Evolutionary conservation across 768 basidiomycete species (phyloP), one percentile per base, ranked within the genome.

Genomic region (Lyophyllum atratum): DNA sequence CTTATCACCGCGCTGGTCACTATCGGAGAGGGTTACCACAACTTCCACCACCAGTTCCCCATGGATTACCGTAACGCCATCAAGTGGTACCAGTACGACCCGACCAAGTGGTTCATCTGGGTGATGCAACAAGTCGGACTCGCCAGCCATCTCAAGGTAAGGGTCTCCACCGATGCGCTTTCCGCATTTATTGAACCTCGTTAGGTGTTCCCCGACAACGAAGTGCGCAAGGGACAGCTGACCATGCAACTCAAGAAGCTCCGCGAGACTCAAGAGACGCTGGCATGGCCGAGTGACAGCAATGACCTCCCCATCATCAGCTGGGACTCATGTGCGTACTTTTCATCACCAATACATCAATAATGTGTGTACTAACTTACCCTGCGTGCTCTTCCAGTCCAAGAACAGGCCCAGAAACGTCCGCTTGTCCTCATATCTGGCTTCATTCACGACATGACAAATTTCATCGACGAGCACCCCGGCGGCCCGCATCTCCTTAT

Each of bases 11-110:
- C 95, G 2, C 77, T 97, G 28, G 88, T 86, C 59, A 97, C 95
- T 34, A 87, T 95, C 66, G 95, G 95, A 52, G 95, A 98, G 73
- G 95, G 95, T 15, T 98, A 98, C 78, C 95, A 98, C 80, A 98
- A 98, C 74, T 96, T 96, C 85, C 95, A 98, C 76, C 95, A 98
- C 59, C 80, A 87, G 68, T 96, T 96, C 84, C 95, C 95, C 7
- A 93, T 93, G 91, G 95, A 98, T 72, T 98, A 95, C 78, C 85
- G 95, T 24, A 96, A 96, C 67, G 95, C 95, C 55, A 93, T 96
- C 80, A 93, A 81, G 72, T 93, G 92, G 92, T 92, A 90, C 72
- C 92, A 94, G 68, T 94, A 93, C 66, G 92, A 93, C 68, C 93
- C 92, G 10, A 94, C 92, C 33, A 94, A 94, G 71, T 95, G 93